Evolutionary conservation across 257 asterid species (phyloP).

Genomic region (Solanum piurae): DNA sequence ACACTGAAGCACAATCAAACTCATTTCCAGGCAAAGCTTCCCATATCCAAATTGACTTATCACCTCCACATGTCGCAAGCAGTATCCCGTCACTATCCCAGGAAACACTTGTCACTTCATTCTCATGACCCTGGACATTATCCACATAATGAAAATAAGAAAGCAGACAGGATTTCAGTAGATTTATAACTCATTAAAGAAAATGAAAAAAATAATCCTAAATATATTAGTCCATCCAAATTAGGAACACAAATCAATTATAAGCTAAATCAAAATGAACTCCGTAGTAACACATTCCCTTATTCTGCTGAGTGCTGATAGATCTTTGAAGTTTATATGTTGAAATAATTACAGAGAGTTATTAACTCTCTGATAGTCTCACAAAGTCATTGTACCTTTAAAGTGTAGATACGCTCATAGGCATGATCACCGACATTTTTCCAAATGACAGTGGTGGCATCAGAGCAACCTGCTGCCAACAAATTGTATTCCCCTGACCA

Average conservation of each 20-base stretch:
- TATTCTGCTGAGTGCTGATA: neutral
- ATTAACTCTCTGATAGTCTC: neutral
- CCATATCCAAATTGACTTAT: conserved; percentile 92
- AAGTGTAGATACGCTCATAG: conserved; percentile 52
- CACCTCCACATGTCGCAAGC: conserved; percentile 91
- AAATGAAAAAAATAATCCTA: neutral
- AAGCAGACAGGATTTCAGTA: neutral
- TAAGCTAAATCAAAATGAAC: neutral
- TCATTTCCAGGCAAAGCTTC: conserved; percentile 69
- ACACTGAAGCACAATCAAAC: conserved; percentile 56
- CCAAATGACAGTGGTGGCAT: conserved; percentile 80
- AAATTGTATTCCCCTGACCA: conserved; percentile 60
- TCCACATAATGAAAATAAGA: neutral
- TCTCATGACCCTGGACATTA: conserved; percentile 68
- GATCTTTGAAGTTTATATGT: neutral
- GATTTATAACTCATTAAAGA: neutral
- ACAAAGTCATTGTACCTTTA: conserved; percentile 39
- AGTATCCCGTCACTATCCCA: no score
- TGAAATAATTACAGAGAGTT: neutral
- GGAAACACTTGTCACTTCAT: conserved; percentile 64
- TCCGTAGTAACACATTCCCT: neutral
- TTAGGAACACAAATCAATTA: no score
- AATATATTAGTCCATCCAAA: neutral
- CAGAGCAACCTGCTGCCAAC: conserved; percentile 78
- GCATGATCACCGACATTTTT: conserved; percentile 47